Percentiles rank a stretch among this genome's conserved stretches.
Conservation (phyloP, 1,139 yeast genomes). For the Yamadazyma membranifaciens region DNA sequence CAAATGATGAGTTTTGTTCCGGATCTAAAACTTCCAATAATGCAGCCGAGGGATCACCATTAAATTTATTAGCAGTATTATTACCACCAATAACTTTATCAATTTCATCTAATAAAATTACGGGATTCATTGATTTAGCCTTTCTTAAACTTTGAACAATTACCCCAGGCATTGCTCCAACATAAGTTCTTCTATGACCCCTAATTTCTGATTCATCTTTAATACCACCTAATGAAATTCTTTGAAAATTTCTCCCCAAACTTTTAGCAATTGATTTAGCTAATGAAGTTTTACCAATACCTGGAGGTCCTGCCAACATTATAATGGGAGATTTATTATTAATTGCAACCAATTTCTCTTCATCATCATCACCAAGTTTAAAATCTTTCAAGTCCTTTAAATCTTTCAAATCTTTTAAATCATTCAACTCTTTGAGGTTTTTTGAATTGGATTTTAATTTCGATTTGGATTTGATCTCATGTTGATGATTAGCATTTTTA, state of each 20-base stretch:
- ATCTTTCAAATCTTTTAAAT: constrained; percentile 17
- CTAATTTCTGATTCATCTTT: constrained; percentile 89
- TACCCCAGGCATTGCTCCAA: constrained; percentile 92
- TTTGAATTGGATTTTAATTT: constrained; percentile 31
- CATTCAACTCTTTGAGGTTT: constrained; percentile 32
- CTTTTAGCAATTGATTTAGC: constrained; percentile 87
- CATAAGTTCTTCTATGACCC: constrained; percentile 91
- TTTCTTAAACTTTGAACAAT: constrained; percentile 77
- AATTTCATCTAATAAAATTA: constrained; percentile 84
- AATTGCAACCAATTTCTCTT: constrained; percentile 31
- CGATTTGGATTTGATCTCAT: constrained; percentile 34
- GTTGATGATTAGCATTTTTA: constrained; percentile 33
- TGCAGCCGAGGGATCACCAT: constrained; percentile 93
- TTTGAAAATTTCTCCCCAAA: constrained; percentile 74
- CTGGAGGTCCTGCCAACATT: constrained; percentile 90
- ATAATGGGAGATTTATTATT: constrained; percentile 68
- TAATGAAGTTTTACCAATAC: constrained; percentile 90
- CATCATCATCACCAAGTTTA: constrained; percentile 29
- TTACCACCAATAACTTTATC: constrained; percentile 75
- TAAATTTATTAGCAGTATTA: constrained; percentile 47
- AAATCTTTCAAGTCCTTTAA: constrained; percentile 1
- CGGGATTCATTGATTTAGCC: constrained; percentile 81
- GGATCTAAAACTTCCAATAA: constrained; percentile 88
- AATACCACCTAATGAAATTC: constrained; percentile 85
- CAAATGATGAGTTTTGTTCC: constrained; percentile 77